A percentile compares a stretch with the other conserved stretches of the same genome.
Conservation (phyloP, 495 filamentous ascomycete genomes). For the Coniosporium apollinis region DNA sequence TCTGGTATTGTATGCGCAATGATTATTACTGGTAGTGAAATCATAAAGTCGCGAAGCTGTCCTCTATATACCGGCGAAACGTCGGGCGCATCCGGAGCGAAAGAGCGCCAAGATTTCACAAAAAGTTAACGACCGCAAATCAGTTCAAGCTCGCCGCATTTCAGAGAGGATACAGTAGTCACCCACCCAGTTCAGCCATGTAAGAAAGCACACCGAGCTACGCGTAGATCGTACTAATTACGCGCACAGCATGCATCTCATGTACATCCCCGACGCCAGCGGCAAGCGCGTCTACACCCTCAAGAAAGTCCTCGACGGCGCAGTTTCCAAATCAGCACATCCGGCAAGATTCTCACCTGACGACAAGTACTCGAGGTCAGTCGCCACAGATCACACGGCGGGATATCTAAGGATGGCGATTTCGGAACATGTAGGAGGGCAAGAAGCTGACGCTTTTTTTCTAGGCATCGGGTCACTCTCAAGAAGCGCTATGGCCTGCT, state of each 20-base stretch:
- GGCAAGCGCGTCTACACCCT: conserved; percentile 84
- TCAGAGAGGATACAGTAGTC: background rate
- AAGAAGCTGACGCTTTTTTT: too few species aligned
- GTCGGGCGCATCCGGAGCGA: too few species aligned
- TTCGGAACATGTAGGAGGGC: too few species aligned
- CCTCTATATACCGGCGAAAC: too few species aligned
- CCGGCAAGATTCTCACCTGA: conserved; percentile 94
- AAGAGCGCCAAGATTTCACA: conserved; percentile 6
- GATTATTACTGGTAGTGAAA: too few species aligned
- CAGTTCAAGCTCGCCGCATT: background rate
- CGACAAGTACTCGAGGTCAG: conserved; percentile 84
- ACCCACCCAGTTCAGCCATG: conserved; percentile 3
- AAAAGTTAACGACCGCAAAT: too few species aligned
- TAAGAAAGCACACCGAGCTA: background rate
- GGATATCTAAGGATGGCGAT: too few species aligned
- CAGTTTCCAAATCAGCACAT: conserved; percentile 89
- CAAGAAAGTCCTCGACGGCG: conserved; percentile 58
- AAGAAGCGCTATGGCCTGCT: conserved; percentile 84
- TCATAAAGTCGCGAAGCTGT: too few species aligned
- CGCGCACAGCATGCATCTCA: conserved; percentile 52
- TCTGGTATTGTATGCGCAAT: too few species aligned
- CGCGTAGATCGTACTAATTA: background rate
- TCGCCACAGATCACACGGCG: too few species aligned
- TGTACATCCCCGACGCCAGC: conserved; percentile 63
- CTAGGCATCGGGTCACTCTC: conserved; percentile 72